Conservation (phyloP, 208 protist species). For the Trypanosomatidae sp. region DNA sequence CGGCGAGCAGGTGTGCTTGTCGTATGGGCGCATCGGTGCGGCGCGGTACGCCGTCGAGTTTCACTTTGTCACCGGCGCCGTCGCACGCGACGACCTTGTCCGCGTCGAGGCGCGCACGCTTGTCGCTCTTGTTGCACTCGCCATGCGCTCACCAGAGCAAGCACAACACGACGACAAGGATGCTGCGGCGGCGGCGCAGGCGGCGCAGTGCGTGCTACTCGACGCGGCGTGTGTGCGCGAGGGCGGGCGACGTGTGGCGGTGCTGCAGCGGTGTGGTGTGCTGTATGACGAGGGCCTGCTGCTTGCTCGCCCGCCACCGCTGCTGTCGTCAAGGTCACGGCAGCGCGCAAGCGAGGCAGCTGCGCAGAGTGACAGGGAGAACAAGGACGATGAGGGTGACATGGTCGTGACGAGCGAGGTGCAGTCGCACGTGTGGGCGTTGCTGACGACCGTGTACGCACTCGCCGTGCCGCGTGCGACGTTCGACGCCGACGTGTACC, state of each 20-base stretch:
- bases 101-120: slow-evolving; percentile 19
- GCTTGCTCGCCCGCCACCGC: too few species aligned
- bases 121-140: not conserved
- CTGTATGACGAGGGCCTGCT: slow-evolving; percentile 79
- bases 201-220: not conserved
- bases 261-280: slow-evolving; percentile 57
- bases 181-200: not conserved
- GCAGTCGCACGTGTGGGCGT: slow-evolving; percentile 15
- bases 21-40: slow-evolving; percentile 65
- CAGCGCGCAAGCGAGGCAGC: too few species aligned
- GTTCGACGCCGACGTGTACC: slow-evolving; percentile 16
- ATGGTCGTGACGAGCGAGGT: slow-evolving; percentile 16
- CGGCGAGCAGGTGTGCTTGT: slow-evolving; percentile 67
- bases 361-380: slow-evolving; percentile 9
- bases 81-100: slow-evolving; percentile 37
- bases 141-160: not conserved
- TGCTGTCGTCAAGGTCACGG: too few species aligned
- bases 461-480: slow-evolving; percentile 3
- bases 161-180: not conserved
- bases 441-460: slow-evolving; percentile 8
- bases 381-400: slow-evolving; percentile 1
- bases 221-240: not conserved
- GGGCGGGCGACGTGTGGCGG: slow-evolving; percentile 20
- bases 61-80: slow-evolving; percentile 55
- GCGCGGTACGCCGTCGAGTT: slow-evolving; percentile 71